Conservation (phyloP, 371 early-diverging fungal genomes). For the Rhizopus delemar region DNA sequence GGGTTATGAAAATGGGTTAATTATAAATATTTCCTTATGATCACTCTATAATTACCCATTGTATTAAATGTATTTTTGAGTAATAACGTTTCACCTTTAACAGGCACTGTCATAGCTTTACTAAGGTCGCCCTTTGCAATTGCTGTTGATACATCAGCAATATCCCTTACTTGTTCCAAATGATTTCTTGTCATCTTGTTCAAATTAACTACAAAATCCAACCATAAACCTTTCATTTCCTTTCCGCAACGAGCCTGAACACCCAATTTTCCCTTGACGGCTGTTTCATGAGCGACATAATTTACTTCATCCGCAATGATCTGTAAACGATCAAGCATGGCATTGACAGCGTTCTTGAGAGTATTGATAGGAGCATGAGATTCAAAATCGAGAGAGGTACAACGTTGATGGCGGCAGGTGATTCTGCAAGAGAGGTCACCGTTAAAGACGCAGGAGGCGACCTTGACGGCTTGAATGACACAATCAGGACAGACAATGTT, state of each 20-base stretch:
- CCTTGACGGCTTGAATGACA: slow-evolving; percentile 39
- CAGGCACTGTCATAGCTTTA: slow-evolving; percentile 53
- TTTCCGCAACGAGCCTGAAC: slow-evolving; percentile 50
- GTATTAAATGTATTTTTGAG: slow-evolving; percentile 67
- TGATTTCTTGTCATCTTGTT: slow-evolving; percentile 65
- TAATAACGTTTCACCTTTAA: slow-evolving; percentile 61
- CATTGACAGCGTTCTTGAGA: slow-evolving; percentile 58
- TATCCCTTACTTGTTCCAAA: slow-evolving; percentile 64
- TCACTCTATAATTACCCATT: slow-evolving; percentile 53
- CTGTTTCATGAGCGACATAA: slow-evolving; percentile 58
- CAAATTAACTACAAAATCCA: slow-evolving; percentile 63
- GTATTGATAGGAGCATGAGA: slow-evolving; percentile 10
- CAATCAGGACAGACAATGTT: slow-evolving; percentile 38
- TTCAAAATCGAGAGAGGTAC: slow-evolving; percentile 7
- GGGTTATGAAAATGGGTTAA: background rate
- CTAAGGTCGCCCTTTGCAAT: slow-evolving; percentile 67
- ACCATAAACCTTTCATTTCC: slow-evolving; percentile 65
- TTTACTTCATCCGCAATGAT: slow-evolving; percentile 56
- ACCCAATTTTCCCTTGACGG: slow-evolving; percentile 63
- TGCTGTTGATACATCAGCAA: slow-evolving; percentile 62
- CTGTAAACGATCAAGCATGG: slow-evolving; percentile 61
- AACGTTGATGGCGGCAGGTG: slow-evolving; percentile 32
- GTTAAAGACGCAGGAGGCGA: slow-evolving; percentile 45
- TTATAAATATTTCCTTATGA: background rate
- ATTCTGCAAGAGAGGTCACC: slow-evolving; percentile 49